Evolutionary conservation across 192 early-diverging fungal species (phyloP), one percentile per base, ranked within the genome.

Genomic region (Coemansia brasiliensis): DNA sequence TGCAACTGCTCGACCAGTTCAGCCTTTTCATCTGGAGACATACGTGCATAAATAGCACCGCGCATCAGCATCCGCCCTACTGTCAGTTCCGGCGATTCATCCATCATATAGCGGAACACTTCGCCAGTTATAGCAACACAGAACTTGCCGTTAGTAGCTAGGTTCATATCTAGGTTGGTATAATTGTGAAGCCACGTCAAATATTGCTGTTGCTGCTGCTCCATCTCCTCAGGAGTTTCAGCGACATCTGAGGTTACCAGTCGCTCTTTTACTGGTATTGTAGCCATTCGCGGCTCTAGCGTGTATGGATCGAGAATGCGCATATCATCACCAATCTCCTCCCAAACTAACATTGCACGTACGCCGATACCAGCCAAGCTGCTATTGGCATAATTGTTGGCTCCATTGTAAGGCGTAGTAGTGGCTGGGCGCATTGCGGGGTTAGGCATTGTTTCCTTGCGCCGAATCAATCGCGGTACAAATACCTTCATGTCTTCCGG

Each of bases 1-100:
- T 98, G 95, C 38, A 98, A 72, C 51, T 85, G 84, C 63, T 93
- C 89, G 4, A 99, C 94, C 15, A 99, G 67, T 63, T 92, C 88
- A 37, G 94, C 92, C 57, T 99, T 99, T 69, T 98, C 93, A 65
- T 99, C 98, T 1, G 98, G 98, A 2, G 95, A 96, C 96, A 98
- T 98, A 51, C 98, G 88, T 4, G 96, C 94, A 72, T 90, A 98
- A 27, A 99, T 86, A 50, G 92, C 89, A 6, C 89, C 88, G 49
- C 93, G 95, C 60, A 94, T 86, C 39, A 99, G 79, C 87, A 97
- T 90, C 55, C 90, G 80, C 11, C 69, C 67, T 27, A 93, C 64
- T 12, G 83, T 84, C 21, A 86, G 83, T 3, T 74, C 63, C 0
- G 84, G 69, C 5, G 53, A 43, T 70, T 87, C 85, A 55, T 96